phyloP scores from a whole-genome alignment of 805 yeast species.

The Alloascoidea hylecoeti region DNA sequence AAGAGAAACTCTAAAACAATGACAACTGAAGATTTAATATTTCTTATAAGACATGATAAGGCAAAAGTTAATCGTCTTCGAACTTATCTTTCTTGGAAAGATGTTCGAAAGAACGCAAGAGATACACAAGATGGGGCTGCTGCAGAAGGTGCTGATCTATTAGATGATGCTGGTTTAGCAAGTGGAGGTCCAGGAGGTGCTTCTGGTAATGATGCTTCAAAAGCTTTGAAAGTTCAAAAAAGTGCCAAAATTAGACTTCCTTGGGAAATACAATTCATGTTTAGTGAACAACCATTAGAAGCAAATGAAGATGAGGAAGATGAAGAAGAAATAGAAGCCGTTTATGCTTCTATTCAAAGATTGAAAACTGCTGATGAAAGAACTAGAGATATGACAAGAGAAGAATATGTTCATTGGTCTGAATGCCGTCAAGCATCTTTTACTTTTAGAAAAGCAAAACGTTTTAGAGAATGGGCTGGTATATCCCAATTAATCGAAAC shows the following conservation, averaged over 20 bases:
- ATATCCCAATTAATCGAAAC: slow-evolving; percentile 72
- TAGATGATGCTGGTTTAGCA: slow-evolving; percentile 30
- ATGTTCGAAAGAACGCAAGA: slow-evolving; percentile 72
- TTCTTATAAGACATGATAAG: slow-evolving; percentile 79
- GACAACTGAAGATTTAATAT: slow-evolving; percentile 86
- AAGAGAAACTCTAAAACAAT: slow-evolving; percentile 73
- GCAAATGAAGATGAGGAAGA: slow-evolving; percentile 52
- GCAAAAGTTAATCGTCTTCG: slow-evolving; percentile 88
- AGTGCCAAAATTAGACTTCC: slow-evolving; percentile 77
- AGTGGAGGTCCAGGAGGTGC: slow-evolving; percentile 26
- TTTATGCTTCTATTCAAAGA: slow-evolving; percentile 75
- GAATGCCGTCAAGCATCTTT: slow-evolving; percentile 97
- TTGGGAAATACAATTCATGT: slow-evolving; percentile 94
- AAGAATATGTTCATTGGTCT: slow-evolving; percentile 97
- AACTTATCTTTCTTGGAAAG: slow-evolving; percentile 93
- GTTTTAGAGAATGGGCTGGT: slow-evolving; percentile 96
- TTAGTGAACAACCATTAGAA: slow-evolving; percentile 71
- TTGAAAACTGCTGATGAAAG: slow-evolving; percentile 89
- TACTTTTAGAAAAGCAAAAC: slow-evolving; percentile 85
- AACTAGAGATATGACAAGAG: slow-evolving; percentile 86
- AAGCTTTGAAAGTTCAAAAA: slow-evolving; percentile 35
- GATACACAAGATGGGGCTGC: slow-evolving; percentile 56
- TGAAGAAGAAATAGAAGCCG: slow-evolving; percentile 85
- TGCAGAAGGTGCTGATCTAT: slow-evolving; percentile 36
- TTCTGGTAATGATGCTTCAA: slow-evolving; percentile 15